Conservation (phyloP, 2,329 filamentous ascomycete genomes). For the Venturiaceae sp. region DNA sequence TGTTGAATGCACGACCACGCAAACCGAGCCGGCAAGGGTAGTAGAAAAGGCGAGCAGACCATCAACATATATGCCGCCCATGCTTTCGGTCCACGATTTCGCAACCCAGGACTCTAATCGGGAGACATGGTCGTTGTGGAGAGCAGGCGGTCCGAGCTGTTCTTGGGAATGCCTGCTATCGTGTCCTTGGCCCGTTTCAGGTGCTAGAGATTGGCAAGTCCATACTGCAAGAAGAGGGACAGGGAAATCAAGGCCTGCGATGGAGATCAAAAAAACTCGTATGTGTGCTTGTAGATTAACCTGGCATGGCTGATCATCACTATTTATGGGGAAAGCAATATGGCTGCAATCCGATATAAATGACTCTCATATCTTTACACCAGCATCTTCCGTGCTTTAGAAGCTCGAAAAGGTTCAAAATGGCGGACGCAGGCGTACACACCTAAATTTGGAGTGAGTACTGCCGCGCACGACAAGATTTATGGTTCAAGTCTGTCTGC, state of each 20-base stretch:
- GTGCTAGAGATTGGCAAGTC: not conserved
- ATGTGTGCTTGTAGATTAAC: not conserved
- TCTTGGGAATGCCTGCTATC: not conserved
- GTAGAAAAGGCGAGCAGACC: not conserved
- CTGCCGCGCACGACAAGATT: not conserved
- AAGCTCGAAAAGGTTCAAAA: not conserved
- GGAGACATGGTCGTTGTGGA: not conserved
- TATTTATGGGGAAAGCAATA: not conserved
- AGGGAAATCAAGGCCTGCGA: not conserved
- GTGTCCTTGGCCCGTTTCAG: not conserved
- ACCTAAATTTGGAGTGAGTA: not conserved
- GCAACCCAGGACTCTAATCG: not conserved
- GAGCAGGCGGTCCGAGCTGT: not conserved
- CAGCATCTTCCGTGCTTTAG: conserved; percentile 12
- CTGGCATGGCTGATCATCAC: not conserved
- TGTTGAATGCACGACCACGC: not conserved
- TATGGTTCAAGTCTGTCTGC: not conserved
- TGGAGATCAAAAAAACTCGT: not conserved
- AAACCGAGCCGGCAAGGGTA: not conserved
- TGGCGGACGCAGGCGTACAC: not conserved
- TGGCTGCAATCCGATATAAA: not conserved
- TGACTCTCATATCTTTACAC: conserved; percentile 14
- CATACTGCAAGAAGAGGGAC: not conserved
- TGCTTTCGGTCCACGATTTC: not conserved
- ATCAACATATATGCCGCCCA: not conserved